Conservation (phyloP, 345 rosid genomes). For the Zanthoxylum bungeanum region DNA sequence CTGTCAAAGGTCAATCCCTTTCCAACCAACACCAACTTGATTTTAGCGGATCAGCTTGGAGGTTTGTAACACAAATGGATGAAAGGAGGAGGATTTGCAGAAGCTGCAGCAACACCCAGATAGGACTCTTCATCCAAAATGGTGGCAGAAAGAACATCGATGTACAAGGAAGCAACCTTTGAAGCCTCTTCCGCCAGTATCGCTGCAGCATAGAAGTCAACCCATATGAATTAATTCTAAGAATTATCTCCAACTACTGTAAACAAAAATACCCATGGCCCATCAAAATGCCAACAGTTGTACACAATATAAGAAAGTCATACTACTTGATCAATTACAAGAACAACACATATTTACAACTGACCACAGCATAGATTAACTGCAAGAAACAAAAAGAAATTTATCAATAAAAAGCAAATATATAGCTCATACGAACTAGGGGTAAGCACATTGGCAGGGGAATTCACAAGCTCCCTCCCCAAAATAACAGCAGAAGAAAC, state of each 20-base stretch:
- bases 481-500: constrained; percentile 70
- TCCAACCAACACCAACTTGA: constrained; percentile 82
- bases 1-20: constrained; percentile 98
- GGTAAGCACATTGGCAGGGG: constrained; percentile 95
- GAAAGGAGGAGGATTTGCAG: constrained; percentile 80
- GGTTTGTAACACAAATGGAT: constrained; percentile 89
- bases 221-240: not conserved
- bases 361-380: not conserved
- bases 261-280: too few species aligned
- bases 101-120: constrained; percentile 92
- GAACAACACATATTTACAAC: not conserved
- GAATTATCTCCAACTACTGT: not conserved
- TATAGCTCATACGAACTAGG: constrained; percentile 52
- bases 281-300: not conserved
- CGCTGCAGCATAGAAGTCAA: constrained; percentile 41
- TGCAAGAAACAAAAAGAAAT: not conserved
- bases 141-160: constrained; percentile 75
- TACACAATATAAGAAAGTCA: not conserved
- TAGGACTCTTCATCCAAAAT: constrained; percentile 73
- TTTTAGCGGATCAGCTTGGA: constrained; percentile 55
- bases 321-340: not conserved
- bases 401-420: not conserved
- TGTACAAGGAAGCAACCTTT: constrained; percentile 61
- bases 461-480: constrained; percentile 83
- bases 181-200: constrained; percentile 82